Evolutionary conservation across 139 green algal genomes (phyloP).

Genomic region (Spirogloea muscicola): DNA sequence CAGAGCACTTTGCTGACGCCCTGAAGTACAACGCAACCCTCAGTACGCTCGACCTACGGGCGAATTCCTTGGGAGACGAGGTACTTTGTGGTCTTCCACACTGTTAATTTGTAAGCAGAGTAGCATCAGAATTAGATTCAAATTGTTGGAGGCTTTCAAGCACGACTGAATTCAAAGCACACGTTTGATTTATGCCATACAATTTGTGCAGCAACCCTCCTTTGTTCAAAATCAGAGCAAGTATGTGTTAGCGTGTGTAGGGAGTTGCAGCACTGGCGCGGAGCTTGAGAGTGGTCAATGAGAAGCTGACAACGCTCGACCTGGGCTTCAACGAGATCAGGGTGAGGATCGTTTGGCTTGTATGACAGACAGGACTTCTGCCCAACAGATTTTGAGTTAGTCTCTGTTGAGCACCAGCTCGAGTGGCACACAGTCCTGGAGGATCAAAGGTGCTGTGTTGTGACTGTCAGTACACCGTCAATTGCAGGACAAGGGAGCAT

Average conservation of each 20-base stretch:
- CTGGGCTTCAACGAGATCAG: slow-evolving; percentile 98
- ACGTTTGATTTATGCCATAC: no score
- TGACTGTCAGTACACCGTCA: no score
- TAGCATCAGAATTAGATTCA: no score
- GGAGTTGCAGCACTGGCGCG: slow-evolving; percentile 46
- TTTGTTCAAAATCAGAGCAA: no score
- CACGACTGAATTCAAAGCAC: no score
- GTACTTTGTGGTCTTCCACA: no score
- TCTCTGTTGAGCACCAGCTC: neutral
- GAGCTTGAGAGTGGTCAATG: slow-evolving; percentile 64
- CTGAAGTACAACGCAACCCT: slow-evolving; percentile 55
- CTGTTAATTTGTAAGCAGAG: no score
- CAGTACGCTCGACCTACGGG: slow-evolving; percentile 79
- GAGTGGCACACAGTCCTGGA: neutral
- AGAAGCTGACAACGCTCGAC: slow-evolving; percentile 80
- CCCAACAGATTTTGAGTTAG: neutral
- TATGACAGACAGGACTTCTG: neutral
- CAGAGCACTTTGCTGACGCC: slow-evolving; percentile 48
- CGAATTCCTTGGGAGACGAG: slow-evolving; percentile 81
- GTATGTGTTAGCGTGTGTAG: no score
- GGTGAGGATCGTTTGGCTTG: neutral
- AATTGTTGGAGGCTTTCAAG: no score
- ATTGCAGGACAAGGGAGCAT: slow-evolving; percentile 89
- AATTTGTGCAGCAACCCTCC: no score
- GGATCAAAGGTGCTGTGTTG: neutral